Base-by-base conservation (phyloP, 2,329 filamentous ascomycete genomes). In the Hymenoscyphus fructigenus region DNA sequence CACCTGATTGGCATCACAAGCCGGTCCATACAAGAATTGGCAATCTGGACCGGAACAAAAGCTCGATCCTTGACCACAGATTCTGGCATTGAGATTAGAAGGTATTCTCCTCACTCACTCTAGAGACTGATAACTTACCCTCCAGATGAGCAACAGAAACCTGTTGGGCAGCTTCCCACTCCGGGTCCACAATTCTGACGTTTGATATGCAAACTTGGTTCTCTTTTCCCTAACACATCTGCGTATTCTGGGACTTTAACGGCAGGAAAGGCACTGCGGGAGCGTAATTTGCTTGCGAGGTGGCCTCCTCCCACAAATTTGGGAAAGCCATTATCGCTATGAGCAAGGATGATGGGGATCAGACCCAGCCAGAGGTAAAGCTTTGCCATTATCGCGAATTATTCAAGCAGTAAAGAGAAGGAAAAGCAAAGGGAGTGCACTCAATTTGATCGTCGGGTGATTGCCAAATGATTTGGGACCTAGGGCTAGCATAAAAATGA, bases 1-100 rank as follows among this genome's bases (percentile, higher is more conserved):
- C 70, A 78, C 79, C 28, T 75, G 72, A 69, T 88, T 88, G 64
- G 82, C 85, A 66, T 88, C 85, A 67, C 86, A 88, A 7, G 77
- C 81, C 14, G 84, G 79, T 20, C 84, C 84, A 68, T 84, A 86
- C 66, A 82, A 77, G 70, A 87, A 84, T 72, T 85, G 80, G 72
- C 86, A 88, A 57, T 85, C 81, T 2, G 86, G 86, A 10, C 84
- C 82, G 34, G 79, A 79, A 76, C 86, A 89, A 75, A 85, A 85
- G 1, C 83, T 79, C 5, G 73, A 73, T 3, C 62, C 65, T 17
- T 55, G 38, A 12, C 65, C 65, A 38, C 61, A 66, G 3, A 10
- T 14, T 55, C 61, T 57, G 15, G 23, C 32, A 57, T 26, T 15
- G 26, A 59, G n/a, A 5, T 59, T 26, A 59, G 57, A 32, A n/a